These are phyloP conservation scores for Suillus americanus DNA, from an alignment of 768 basidiomycete species.

Conservation along the genomic window DNA sequence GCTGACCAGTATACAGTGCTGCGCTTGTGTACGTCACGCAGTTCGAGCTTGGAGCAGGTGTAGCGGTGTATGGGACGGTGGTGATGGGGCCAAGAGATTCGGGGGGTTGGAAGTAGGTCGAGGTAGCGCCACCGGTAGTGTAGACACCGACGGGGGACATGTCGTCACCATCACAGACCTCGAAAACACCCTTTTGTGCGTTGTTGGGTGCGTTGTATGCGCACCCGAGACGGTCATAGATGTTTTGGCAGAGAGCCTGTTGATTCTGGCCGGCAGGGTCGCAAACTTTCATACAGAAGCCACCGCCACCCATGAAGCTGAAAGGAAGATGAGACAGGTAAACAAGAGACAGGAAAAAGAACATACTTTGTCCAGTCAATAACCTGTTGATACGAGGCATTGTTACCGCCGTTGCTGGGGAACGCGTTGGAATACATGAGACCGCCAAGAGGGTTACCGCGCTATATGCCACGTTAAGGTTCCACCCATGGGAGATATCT, in stretches of 20 bases:
- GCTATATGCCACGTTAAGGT: constrained; percentile 33
- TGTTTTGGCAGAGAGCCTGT: constrained; percentile 63
- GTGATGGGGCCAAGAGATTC: constrained; percentile 46
- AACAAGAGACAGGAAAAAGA: background rate
- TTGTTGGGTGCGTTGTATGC: constrained; percentile 68
- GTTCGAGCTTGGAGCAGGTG: constrained; percentile 41
- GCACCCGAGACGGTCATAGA: constrained; percentile 75
- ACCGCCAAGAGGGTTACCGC: constrained; percentile 73
- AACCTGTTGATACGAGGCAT: constrained; percentile 50
- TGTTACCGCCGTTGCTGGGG: constrained; percentile 39
- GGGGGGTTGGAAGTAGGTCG: constrained; percentile 47
- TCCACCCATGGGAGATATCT: constrained; percentile 33
- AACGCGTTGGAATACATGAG: constrained; percentile 59
- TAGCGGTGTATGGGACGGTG: constrained; percentile 43
- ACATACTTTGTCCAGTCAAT: constrained; percentile 70
- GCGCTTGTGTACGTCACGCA: constrained; percentile 39
- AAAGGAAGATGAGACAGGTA: constrained; percentile 16
- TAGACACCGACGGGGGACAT: constrained; percentile 60
- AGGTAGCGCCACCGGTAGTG: constrained; percentile 37
- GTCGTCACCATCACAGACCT: constrained; percentile 65
- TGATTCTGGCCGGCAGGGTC: constrained; percentile 54
- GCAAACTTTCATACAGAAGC: constrained; percentile 75
- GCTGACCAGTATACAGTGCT: constrained; percentile 33
- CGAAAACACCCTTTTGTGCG: constrained; percentile 59
- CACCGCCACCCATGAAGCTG: constrained; percentile 69